Evolutionary conservation across 768 basidiomycete genomes (phyloP), one percentile per base, ranked within the genome.

Genomic region (Lactifluus rugatus): DNA sequence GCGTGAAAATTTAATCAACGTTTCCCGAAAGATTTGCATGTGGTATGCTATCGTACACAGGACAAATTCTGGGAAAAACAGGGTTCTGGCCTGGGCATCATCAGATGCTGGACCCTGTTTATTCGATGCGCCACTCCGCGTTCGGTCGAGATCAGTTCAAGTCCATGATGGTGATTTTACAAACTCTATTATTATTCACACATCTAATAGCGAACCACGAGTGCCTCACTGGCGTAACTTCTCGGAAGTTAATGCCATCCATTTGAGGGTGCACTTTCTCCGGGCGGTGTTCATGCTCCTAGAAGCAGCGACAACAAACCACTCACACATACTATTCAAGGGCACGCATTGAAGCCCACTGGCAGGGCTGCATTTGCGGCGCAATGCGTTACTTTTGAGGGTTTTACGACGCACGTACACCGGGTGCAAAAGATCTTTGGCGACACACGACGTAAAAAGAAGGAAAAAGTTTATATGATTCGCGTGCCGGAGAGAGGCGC

Each of bases 81-180:
- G 16, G 44, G 14, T 14, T 17, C n/a, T 57, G 8, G 21, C 25
- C 49, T 44, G 39, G 31, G 37, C n/a, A n/a, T 31, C 41, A 44
- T 57, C 56, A 46, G 23, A 51, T 44, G 49, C 9, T 26, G 36
- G 54, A 48, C 48, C 54, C 47, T 56, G 41, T 44, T 42, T 52
- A 39, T 48, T 55, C 46, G 47, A 45, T 13, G 48, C 54, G 54
- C 54, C 54, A 56, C 54, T 48, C 45, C 37, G 25, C 31, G 48
- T 49, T 21, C 48, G 25, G 46, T 46, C 23, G 39, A 28, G 37
- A 52, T 52, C 52, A 52, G 28, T 41, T 52, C n/a, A n/a, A 6
- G 51, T 23, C 51, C 17, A 13, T 28, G n/a, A 52, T 14, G 41
- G n/a, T 28, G 51, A 36, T 49, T 36, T 41, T n/a, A 32, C 17